phyloP scores from a whole-genome alignment of 176 grass and related monocot genomes.

The Tillandsia fasciculata region DNA sequence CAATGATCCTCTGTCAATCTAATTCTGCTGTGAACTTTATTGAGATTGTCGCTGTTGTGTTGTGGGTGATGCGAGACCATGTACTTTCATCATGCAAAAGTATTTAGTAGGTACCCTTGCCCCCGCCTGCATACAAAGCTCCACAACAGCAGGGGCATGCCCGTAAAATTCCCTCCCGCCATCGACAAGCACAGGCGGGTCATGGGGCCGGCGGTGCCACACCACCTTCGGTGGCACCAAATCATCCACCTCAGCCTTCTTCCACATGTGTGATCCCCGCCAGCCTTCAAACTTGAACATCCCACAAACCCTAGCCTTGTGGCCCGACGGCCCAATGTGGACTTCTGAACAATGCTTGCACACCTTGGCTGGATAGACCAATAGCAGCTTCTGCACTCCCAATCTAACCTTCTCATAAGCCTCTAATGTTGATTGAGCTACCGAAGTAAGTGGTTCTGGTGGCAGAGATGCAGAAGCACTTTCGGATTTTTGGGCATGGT shows the following conservation, averaged over 20 bases:
- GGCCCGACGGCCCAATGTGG: conserved; percentile 63
- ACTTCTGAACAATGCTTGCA: conserved; percentile 79
- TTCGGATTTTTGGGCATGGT: conserved; percentile 1
- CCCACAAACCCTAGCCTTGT: conserved; percentile 80
- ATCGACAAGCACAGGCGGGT: conserved; percentile 55
- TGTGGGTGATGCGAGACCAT: conserved; percentile 38
- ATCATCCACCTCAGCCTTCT: conserved; percentile 60
- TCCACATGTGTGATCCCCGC: conserved; percentile 76
- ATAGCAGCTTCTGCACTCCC: conserved; percentile 61
- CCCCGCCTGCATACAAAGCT: conserved; percentile 65
- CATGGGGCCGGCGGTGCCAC: conserved; percentile 78
- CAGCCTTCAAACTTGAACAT: conserved; percentile 74
- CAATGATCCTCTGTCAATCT: neutral
- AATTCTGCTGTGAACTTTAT: neutral
- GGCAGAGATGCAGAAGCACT: neutral
- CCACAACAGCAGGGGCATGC: conserved; percentile 74
- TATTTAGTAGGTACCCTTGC: conserved; percentile 53
- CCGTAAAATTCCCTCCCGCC: conserved; percentile 59
- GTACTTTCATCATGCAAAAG: conserved; percentile 70
- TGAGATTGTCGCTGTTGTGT: neutral
- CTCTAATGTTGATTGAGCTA: conserved; percentile 59
- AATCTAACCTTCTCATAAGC: conserved; percentile 77
- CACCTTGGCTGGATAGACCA: conserved; percentile 83
- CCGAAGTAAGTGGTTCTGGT: conserved; percentile 31
- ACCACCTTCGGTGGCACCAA: conserved; percentile 63